Evolutionary conservation across 2,329 filamentous ascomycete genomes (phyloP).

Genomic region (Verticillium albo-atrum): DNA sequence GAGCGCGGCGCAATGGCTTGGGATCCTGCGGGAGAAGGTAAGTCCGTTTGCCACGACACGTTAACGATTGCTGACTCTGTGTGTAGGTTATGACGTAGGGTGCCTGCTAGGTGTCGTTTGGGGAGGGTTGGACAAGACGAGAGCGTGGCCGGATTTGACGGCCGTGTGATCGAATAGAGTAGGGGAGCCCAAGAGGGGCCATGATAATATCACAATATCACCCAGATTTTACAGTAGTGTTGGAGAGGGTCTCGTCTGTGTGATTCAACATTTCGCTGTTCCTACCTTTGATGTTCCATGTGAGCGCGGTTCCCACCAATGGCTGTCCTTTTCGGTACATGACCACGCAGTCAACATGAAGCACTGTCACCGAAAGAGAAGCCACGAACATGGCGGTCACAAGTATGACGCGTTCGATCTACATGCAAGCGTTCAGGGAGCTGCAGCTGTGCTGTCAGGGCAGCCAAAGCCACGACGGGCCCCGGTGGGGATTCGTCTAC

Average conservation of each 20-base stretch:
- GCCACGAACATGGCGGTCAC: too few relatives aligned
- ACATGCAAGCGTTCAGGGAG: too few relatives aligned
- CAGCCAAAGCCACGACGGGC: too few relatives aligned
- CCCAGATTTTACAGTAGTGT: neutral
- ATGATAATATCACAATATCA: neutral
- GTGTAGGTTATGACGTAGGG: conserved; percentile 1
- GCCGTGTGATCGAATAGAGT: neutral
- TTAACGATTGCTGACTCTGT: neutral
- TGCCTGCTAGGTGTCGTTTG: too few relatives aligned
- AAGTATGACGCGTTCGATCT: too few relatives aligned
- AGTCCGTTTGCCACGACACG: conserved; percentile 9
- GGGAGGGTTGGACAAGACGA: neutral
- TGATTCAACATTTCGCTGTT: neutral
- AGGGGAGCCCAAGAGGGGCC: neutral
- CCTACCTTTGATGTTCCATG: neutral
- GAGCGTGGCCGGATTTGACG: neutral
- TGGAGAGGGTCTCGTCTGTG: neutral
- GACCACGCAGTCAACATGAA: too few relatives aligned
- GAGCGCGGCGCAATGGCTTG: conserved; percentile 91
- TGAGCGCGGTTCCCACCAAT: too few relatives aligned
- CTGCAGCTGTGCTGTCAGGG: neutral
- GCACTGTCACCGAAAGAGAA: too few relatives aligned
- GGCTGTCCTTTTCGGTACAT: too few relatives aligned
- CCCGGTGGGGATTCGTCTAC: neutral
- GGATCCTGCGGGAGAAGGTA: conserved; percentile 91